Evolutionary conservation across 108 stramenopile genomes (phyloP), one percentile per base, ranked within the genome.

Genomic region (Cyclotella sp.): DNA sequence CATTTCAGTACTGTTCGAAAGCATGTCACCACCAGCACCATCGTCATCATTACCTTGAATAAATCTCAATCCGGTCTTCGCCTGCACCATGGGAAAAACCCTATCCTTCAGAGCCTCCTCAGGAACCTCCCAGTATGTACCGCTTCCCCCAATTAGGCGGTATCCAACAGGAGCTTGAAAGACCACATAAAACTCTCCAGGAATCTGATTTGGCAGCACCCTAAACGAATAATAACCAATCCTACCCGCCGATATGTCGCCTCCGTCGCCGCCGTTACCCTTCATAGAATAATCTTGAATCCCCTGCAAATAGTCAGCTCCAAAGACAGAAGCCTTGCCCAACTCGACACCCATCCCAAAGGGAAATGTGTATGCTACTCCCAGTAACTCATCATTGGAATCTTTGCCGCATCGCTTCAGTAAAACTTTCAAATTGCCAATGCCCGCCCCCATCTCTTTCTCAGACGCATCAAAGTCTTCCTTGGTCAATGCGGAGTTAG

Each of bases 151-250:
- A 21, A 64, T 66, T 2, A 78, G 45, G 27, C 62, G 27, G 46
- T 66, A 72, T 15, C 70, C 78, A 9, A 26, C 18, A 0, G 78
- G 78, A 16, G 44, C 27, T 16, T 78, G 70, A 59, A 78, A 66
- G 0, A 72, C 78, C 9, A 78, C 70, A 49, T 78, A 65, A 78
- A 59, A 78, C 6, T 78, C 63, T 0, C 78, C 78, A 0, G 78
- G 78, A n/a, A 78, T 40, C 0, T 67, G 55, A 72, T 41, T 54
- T 0, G 78, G 78, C 64, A 78, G 30, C 0, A 78, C 34, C 18
- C 40, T 18, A 45, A 78, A 78, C 15, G 21, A 19, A 60, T 72
- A 78, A 45, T 72, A 59, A 13, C 78, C 78, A 49, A 72, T 39
- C 28, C n/a, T 29, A 28, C 68, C 68, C 12, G 19, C 44, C n/a